Base-by-base conservation (phyloP, 768 basidiomycete species). In the Gymnopilus dilepis region DNA sequence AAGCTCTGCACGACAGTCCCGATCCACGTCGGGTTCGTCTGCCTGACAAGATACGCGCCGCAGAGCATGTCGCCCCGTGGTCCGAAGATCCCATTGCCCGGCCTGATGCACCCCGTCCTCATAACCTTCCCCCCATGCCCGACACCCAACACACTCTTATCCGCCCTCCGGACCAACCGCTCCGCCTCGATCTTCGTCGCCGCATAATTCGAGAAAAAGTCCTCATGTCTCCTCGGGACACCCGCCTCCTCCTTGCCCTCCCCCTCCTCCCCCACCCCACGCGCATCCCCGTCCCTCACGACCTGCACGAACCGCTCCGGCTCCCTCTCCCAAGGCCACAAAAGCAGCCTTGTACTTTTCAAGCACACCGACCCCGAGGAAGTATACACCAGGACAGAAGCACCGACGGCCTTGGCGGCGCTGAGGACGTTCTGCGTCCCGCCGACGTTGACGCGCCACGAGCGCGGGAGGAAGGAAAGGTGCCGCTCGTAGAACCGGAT, bases 121-220 rank as follows among this genome's bases (percentile, higher is more conserved):
- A 92, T 70, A 12, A 77, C 26, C 21, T 61, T 66, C 6, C 56
- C 56, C 42, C 65, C 11, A 30, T 37, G 8, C 73, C 72, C 2
- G 76, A 74, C 6, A 61, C 61, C 19, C 74, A 65, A n/a, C 6
- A 61, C 61, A 17, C 74, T 65, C 19, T 69, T 72, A 64, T 81
- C 80, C 4, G 76, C 69, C 17, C 60, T 73, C 56, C 75, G 84
- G 65, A 72, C 84, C 71, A 65, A 68, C 65, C 56, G 64, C 69
- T 93, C 91, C 1, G 84, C 90, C 26, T 76, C 72, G 7, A 76
- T 67, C 70, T 93, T 93, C 40, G 88, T 85, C 22, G 76, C 82
- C 0, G 91, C 89, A 59, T 93, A 93, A 70, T 92, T 93, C 12
- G 91, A 92, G 73, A 91, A 92, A 70, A 86, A 89, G 12, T 88